Percentiles rank a stretch among this genome's conserved stretches.
phyloP scores from a whole-genome alignment of 441 rosid genomes.

The Geranium incanum region DNA sequence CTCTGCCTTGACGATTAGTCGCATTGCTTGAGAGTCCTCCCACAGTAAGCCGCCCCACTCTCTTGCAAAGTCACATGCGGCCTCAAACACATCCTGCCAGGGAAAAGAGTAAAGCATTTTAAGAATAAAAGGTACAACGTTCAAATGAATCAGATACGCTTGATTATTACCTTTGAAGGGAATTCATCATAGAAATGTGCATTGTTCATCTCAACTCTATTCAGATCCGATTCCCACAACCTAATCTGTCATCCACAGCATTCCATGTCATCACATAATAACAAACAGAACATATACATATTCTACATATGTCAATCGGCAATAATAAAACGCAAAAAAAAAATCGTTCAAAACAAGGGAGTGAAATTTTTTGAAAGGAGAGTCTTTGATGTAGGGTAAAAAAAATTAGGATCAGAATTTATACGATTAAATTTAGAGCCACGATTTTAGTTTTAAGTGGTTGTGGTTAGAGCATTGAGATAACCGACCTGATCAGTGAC shows the following conservation, averaged over 20 bases:
- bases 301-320: not conserved
- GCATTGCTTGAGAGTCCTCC: conserved; percentile 86
- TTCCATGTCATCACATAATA: conserved; percentile 5
- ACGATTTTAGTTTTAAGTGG: conserved; percentile 2
- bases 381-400: not conserved
- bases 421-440: conserved; percentile 1
- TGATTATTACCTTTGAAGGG: conserved; percentile 58
- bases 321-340: not conserved
- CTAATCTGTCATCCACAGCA: conserved; percentile 49
- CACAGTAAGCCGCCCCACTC: conserved; percentile 61
- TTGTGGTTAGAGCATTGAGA: conserved; percentile 11
- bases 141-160: conserved; percentile 1
- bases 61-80: conserved; percentile 67
- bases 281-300: not conserved
- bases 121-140: not conserved
- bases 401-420: conserved; percentile 4
- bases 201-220: conserved; percentile 78
- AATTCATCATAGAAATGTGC: conserved; percentile 79
- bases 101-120: not conserved
- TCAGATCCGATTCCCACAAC: conserved; percentile 89
- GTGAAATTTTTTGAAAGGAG: not conserved
- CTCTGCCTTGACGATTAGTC: conserved; percentile 63
- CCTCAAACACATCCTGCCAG: conserved; percentile 66
- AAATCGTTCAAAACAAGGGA: not conserved
- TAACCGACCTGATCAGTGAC: conserved; percentile 79